Base-by-base conservation (phyloP, 1,284 basidiomycete genomes). In the Ceratobasidium papillatum region DNA sequence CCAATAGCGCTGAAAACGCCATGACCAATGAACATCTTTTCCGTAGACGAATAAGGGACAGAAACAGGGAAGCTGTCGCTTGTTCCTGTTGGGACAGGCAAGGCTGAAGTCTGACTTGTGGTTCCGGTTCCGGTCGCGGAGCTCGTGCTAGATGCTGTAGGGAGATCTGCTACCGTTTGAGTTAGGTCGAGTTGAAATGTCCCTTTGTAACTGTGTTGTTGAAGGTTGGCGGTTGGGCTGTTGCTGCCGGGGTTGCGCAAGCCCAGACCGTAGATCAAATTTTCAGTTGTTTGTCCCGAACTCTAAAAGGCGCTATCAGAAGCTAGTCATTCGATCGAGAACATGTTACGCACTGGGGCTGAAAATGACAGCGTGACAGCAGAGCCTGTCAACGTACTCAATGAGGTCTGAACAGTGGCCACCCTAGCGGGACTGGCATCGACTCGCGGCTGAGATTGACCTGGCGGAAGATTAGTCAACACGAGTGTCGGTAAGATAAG, bases 371-470 rank as follows among this genome's bases (percentile, higher is more conserved):
- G 49, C 22, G 72, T 19, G 32, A 59, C 32, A 14, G 38, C 45
- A 45, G 36, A 8, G 34, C 65, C 38, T 17, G 59, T 64, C n/a
- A 58, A n/a, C n/a, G 62, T 25, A 38, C 63, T 63, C 30, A 58
- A 30, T 34, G 64, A 36, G 14, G 61, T 47, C 17, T 38, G 38
- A 8, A 76, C 9, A 17, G 56, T 64, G 52, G 76, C 76, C n/a
- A 59, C 56, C 41, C 66, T 25, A 0, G 59, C n/a, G 22, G 76
- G 76, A 41, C 65, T 75, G 12, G 34, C 22, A 0, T 65, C 66
- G 17, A 75, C 74, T n/a, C 56, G 61, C 17, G 76, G 76, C 41
- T 72, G 43, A n/a, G 52, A 30, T 30, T 76, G 76, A 43, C 45
- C 76, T 30, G 41, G 14, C 25, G 22, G 34, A 19, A 49, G 8